Percentiles rank a stretch among this genome's conserved stretches.
These are phyloP conservation scores for Pleoardoris graminearum DNA, from an alignment of 2,329 filamentous ascomycete genomes.

Conservation along the genomic window DNA sequence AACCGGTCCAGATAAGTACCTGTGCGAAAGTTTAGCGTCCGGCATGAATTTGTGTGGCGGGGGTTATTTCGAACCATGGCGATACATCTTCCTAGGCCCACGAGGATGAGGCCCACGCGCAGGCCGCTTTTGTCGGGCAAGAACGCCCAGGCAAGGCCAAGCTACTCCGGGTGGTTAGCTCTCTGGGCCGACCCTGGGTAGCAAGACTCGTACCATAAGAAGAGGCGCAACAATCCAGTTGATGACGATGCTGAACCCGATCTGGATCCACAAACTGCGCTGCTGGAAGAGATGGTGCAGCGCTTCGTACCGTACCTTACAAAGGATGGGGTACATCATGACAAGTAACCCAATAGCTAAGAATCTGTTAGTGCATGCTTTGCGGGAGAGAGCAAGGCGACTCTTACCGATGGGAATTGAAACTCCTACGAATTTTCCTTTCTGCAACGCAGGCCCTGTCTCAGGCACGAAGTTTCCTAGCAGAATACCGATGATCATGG, in stretches of 20 bases:
- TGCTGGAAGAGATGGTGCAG: constrained; percentile 66
- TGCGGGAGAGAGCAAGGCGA: constrained; percentile 74
- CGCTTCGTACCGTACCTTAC: constrained; percentile 75
- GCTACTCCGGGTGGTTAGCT: constrained; percentile 45
- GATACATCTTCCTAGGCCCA: constrained; percentile 78
- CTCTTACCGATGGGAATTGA: constrained; percentile 70
- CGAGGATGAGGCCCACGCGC: constrained; percentile 68
- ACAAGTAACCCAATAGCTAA: too few relatives aligned
- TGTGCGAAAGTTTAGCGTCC: constrained; percentile 22
- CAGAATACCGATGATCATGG: constrained; percentile 72
- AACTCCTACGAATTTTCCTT: constrained; percentile 70
- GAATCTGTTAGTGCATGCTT: too few relatives aligned
- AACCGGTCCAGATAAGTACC: constrained; percentile 71
- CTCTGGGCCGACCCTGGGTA: background rate
- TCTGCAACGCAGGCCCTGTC: constrained; percentile 63
- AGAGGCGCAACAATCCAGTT: constrained; percentile 85
- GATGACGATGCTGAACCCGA: constrained; percentile 70
- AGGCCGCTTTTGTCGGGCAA: constrained; percentile 40
- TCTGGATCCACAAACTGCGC: constrained; percentile 69
- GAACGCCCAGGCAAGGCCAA: constrained; percentile 63
- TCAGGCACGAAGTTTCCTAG: constrained; percentile 72
- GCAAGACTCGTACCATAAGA: constrained; percentile 64
- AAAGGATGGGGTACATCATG: constrained; percentile 89
- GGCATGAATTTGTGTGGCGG: too few relatives aligned
- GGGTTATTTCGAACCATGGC: constrained; percentile 79